Conservation (phyloP, 2,329 filamentous ascomycete species). For the Periconia sp. region DNA sequence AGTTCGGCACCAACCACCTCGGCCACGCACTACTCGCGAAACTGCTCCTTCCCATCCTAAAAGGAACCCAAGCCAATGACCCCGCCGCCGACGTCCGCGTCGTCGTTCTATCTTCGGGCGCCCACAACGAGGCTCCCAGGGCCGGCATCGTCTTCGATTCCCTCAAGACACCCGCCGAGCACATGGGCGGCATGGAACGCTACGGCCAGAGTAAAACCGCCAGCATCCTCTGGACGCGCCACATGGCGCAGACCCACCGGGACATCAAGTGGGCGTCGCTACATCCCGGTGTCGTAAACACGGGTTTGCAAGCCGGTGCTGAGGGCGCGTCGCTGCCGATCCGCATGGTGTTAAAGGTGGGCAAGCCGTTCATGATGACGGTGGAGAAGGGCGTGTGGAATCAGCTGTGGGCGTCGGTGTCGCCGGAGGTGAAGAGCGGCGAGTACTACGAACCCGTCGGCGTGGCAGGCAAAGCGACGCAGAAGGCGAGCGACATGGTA, state of each 20-base stretch:
- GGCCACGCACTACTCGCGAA: conserved; percentile 47
- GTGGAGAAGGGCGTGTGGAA: conserved; percentile 11
- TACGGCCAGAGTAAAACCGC: conserved; percentile 53
- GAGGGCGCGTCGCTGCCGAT: neutral
- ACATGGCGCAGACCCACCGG: conserved; percentile 45
- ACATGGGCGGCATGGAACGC: conserved; percentile 27
- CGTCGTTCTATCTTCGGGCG: conserved; percentile 31
- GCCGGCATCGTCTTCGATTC: conserved; percentile 8
- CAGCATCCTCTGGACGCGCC: conserved; percentile 46
- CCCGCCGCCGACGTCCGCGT: conserved; percentile 45
- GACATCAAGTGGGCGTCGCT: conserved; percentile 41
- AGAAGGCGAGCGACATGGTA: conserved; percentile 2
- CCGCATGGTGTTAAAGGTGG: conserved; percentile 2
- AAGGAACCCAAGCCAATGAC: conserved; percentile 26
- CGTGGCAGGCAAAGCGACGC: neutral
- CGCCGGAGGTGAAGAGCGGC: conserved; percentile 6
- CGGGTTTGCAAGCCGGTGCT: conserved; percentile 15
- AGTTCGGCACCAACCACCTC: conserved; percentile 50
- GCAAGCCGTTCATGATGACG: neutral
- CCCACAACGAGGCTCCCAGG: conserved; percentile 4
- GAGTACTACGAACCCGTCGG: conserved; percentile 10
- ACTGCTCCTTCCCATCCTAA: conserved; percentile 42
- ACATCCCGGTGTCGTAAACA: conserved; percentile 49
- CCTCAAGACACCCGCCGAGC: conserved; percentile 21
- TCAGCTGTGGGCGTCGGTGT: conserved; percentile 13